Conservation (phyloP, 2,329 filamentous ascomycete species). For the Didymella pinodella region DNA sequence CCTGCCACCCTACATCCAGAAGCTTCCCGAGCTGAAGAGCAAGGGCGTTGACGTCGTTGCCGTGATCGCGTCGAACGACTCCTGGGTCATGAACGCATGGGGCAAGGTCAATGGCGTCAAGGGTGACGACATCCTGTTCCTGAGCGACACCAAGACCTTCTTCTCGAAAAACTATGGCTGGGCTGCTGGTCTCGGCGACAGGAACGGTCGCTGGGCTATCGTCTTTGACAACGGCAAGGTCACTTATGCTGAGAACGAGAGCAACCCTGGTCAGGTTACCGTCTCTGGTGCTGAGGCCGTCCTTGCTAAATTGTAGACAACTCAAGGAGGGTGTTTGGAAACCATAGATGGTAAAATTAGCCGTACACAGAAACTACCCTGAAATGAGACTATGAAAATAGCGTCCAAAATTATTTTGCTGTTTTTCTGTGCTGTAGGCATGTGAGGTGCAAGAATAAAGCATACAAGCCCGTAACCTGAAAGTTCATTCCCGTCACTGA, state of each 20-base stretch:
- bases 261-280: slow-evolving; percentile 57
- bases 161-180: slow-evolving; percentile 84
- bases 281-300: slow-evolving; percentile 60
- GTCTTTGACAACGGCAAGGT: slow-evolving; percentile 81
- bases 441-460: background rate
- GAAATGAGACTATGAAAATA: background rate
- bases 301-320: slow-evolving; percentile 56
- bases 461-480: background rate
- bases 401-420: background rate
- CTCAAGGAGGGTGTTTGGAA: background rate
- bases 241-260: slow-evolving; percentile 79
- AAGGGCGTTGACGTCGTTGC: slow-evolving; percentile 86
- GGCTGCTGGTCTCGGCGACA: slow-evolving; percentile 71
- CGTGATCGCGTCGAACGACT: slow-evolving; percentile 84
- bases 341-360: slow-evolving; percentile 2
- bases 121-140: slow-evolving; percentile 78
- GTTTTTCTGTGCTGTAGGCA: background rate
- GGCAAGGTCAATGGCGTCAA: slow-evolving; percentile 84
- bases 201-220: slow-evolving; percentile 81
- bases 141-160: slow-evolving; percentile 73
- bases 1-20: slow-evolving; percentile 80
- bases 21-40: slow-evolving; percentile 72
- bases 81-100: slow-evolving; percentile 88
- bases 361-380: slow-evolving; percentile 1
- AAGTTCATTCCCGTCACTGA: background rate